Percentiles rank a stretch among this genome's conserved stretches.
These are phyloP conservation scores for Metschnikowia corniflorae DNA, from an alignment of 805 yeast genomes.

Conservation along the genomic window DNA sequence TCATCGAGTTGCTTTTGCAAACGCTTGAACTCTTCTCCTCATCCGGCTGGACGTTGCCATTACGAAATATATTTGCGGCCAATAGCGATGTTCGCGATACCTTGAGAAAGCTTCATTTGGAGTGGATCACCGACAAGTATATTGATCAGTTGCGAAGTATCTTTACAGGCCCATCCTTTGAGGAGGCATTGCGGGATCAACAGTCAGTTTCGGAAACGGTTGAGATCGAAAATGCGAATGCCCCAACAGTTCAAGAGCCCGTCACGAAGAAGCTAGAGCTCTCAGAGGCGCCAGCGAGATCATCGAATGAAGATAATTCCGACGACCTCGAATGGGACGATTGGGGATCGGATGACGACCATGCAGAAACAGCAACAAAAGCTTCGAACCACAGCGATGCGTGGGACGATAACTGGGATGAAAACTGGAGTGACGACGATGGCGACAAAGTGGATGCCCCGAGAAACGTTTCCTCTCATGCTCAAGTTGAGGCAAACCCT, in stretches of 20 bases:
- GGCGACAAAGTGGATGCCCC: too few relatives aligned
- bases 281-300: not conserved
- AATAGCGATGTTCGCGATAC: slow-evolving; percentile 21
- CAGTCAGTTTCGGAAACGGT: slow-evolving; percentile 14
- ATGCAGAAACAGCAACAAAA: slow-evolving; percentile 3
- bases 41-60: slow-evolving; percentile 26
- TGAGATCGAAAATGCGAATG: slow-evolving; percentile 7
- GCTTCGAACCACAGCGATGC: slow-evolving; percentile 9
- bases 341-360: slow-evolving; percentile 18
- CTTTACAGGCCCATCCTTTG: slow-evolving; percentile 14
- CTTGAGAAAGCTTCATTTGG: slow-evolving; percentile 25
- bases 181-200: slow-evolving; percentile 6
- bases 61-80: slow-evolving; percentile 16
- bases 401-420: slow-evolving; percentile 15
- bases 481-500: not conserved
- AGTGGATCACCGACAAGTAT: slow-evolving; percentile 33
- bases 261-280: too few relatives aligned
- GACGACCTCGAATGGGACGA: slow-evolving; percentile 16
- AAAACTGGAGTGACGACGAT: slow-evolving; percentile 17
- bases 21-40: slow-evolving; percentile 19
- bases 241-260: not conserved
- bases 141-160: slow-evolving; percentile 26
- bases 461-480: too few relatives aligned
- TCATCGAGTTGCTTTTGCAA: slow-evolving; percentile 20
- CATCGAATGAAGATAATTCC: slow-evolving; percentile 2